These are phyloP conservation scores for Backusella luteola DNA, from an alignment of 192 early-diverging fungal genomes.

Conservation along the genomic window DNA sequence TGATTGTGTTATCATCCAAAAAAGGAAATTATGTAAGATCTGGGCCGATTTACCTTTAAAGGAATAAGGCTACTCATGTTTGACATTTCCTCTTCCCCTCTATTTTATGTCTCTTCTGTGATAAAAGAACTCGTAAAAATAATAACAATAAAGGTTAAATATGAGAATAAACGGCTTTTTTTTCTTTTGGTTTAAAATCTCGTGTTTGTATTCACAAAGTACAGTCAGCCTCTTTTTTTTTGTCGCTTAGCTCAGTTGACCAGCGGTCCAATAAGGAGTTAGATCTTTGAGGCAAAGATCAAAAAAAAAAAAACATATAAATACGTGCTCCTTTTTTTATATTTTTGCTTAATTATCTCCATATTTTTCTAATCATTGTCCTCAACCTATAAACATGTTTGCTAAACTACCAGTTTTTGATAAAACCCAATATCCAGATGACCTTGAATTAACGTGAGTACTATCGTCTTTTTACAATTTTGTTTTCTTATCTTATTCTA, in stretches of 20 bases:
- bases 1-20: background rate
- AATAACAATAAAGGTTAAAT: too few relatives aligned
- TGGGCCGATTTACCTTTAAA: background rate
- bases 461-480: background rate
- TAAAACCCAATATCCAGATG: constrained; percentile 23
- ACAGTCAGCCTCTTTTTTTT: background rate
- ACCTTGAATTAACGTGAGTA: constrained; percentile 28
- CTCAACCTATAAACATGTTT: constrained; percentile 7
- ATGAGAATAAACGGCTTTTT: too few relatives aligned
- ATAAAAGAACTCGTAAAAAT: too few relatives aligned
- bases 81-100: too few relatives aligned
- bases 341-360: too few relatives aligned
- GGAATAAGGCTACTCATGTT: background rate
- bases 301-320: background rate
- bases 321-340: background rate
- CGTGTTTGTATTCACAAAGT: background rate
- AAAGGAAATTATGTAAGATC: background rate
- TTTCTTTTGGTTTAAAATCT: background rate
- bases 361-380: background rate
- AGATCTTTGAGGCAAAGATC: background rate
- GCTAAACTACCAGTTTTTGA: constrained; percentile 22
- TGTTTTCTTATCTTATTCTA: background rate
- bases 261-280: background rate
- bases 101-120: too few relatives aligned
- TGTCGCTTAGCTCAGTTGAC: background rate